Conservation (phyloP, 2,329 filamentous ascomycete genomes). For the Talaromyces piceae region DNA sequence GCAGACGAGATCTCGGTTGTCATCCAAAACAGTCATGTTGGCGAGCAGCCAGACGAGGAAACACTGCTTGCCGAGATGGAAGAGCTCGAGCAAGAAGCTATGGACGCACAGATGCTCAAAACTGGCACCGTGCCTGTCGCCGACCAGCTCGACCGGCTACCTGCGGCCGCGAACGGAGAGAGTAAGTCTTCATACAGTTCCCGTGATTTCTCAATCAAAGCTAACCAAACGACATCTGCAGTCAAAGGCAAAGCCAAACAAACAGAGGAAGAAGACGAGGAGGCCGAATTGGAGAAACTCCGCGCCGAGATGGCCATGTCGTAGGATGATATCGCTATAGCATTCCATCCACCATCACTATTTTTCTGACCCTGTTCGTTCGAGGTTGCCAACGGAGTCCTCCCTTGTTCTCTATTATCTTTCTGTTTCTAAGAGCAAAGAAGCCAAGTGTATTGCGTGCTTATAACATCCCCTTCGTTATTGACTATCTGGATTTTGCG, state of each 20-base stretch:
- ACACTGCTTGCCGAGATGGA: slow-evolving; percentile 84
- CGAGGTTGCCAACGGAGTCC: neutral
- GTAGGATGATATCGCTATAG: slow-evolving; percentile 13
- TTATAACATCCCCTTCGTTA: neutral
- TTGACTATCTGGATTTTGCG: neutral
- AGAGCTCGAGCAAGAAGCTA: slow-evolving; percentile 77
- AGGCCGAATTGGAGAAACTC: slow-evolving; percentile 85
- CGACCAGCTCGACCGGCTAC: slow-evolving; percentile 70
- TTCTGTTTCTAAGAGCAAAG: neutral
- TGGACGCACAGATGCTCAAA: slow-evolving; percentile 90
- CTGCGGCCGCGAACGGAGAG: slow-evolving; percentile 65
- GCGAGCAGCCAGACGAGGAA: slow-evolving; percentile 69
- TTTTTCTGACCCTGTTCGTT: neutral
- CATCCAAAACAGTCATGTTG: slow-evolving; percentile 64
- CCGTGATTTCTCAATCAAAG: neutral
- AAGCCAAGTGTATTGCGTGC: neutral
- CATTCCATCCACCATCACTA: neutral
- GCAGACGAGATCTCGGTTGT: slow-evolving; percentile 87
- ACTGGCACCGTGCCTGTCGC: slow-evolving; percentile 76
- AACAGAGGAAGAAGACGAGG: slow-evolving; percentile 82
- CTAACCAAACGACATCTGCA: slow-evolving; percentile 15
- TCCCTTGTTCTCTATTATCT: neutral
- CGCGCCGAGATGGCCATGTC: slow-evolving; percentile 97
- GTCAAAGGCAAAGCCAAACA: slow-evolving; percentile 42
- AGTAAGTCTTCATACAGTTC: slow-evolving; percentile 50